phyloP scores from a whole-genome alignment of 768 basidiomycete species.

The Brasilioporus rufonigricans region DNA sequence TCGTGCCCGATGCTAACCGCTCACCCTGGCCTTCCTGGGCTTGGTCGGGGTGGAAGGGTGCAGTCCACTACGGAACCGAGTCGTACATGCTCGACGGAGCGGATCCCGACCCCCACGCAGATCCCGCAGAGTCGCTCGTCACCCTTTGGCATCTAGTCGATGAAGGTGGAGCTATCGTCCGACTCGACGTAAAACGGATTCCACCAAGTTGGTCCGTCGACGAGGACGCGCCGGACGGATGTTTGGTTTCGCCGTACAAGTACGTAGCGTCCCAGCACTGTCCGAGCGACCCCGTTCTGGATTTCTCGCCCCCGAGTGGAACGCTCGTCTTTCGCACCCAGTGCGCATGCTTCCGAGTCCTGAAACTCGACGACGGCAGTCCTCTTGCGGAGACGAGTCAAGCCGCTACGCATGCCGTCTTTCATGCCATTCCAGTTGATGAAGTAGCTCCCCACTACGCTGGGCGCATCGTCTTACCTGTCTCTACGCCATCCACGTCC shows the following conservation, averaged over 20 bases:
- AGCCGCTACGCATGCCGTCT: constrained; percentile 4
- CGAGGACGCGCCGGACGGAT: not conserved
- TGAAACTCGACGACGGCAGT: not conserved
- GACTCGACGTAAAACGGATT: constrained; percentile 6
- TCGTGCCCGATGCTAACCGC: not conserved
- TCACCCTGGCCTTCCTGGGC: constrained; percentile 25
- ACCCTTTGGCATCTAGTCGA: constrained; percentile 17
- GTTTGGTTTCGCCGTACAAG: not conserved
- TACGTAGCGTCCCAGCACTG: constrained; percentile 4
- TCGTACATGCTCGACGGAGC: not conserved
- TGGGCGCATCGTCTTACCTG: constrained; percentile 19
- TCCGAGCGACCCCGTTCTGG: not conserved
- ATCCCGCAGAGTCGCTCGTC: constrained; percentile 20
- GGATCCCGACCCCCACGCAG: not conserved
- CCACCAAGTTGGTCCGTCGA: not conserved
- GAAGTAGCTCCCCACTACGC: not conserved
- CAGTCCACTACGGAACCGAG: constrained; percentile 7
- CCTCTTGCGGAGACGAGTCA: not conserved
- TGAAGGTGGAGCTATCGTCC: constrained; percentile 6
- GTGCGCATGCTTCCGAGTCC: constrained; percentile 10
- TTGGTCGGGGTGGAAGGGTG: constrained; percentile 27
- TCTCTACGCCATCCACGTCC: constrained; percentile 2
- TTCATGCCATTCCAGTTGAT: constrained; percentile 6
- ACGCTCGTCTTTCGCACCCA: constrained; percentile 27
- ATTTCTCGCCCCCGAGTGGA: constrained; percentile 7